A percentile compares a stretch with the other conserved stretches of the same genome.
phyloP scores from a whole-genome alignment of 2,329 filamentous ascomycete genomes.

The Orbilia ellipsospora region DNA sequence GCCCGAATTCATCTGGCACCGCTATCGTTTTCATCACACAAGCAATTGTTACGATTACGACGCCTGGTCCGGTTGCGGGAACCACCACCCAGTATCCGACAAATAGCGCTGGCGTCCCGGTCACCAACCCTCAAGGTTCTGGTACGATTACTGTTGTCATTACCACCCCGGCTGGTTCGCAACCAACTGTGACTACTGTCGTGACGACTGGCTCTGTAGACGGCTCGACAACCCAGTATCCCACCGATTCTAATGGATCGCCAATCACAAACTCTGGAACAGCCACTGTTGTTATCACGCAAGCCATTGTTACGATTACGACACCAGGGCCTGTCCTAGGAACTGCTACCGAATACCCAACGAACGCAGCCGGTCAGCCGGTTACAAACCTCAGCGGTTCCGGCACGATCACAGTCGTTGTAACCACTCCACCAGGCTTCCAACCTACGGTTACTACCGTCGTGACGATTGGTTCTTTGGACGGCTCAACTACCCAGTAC shows the following conservation, averaged over 20 bases:
- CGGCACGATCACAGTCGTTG: neutral
- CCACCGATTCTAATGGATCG: neutral
- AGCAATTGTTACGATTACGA: neutral
- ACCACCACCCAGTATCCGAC: slow-evolving; percentile 7
- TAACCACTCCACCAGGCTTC: too few species aligned
- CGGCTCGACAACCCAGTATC: slow-evolving; percentile 1
- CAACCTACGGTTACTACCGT: neutral
- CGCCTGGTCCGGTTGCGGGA: neutral
- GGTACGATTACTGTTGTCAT: neutral
- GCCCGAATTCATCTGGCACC: neutral
- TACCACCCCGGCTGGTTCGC: neutral
- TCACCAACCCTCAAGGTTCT: neutral
- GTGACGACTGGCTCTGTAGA: neutral
- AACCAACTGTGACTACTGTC: too few species aligned
- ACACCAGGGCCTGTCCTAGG: neutral
- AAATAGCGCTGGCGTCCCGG: neutral
- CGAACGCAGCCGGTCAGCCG: neutral
- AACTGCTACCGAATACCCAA: slow-evolving; percentile 2
- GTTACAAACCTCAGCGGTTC: neutral
- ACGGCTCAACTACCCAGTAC: slow-evolving; percentile 1
- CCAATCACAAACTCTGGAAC: neutral
- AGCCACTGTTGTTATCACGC: slow-evolving; percentile 6
- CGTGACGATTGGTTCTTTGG: neutral
- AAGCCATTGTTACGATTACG: neutral
- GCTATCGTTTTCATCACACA: slow-evolving; percentile 8